Base-by-base conservation (phyloP, 2,329 filamentous ascomycete species). In the Niveomyces coronatus region DNA sequence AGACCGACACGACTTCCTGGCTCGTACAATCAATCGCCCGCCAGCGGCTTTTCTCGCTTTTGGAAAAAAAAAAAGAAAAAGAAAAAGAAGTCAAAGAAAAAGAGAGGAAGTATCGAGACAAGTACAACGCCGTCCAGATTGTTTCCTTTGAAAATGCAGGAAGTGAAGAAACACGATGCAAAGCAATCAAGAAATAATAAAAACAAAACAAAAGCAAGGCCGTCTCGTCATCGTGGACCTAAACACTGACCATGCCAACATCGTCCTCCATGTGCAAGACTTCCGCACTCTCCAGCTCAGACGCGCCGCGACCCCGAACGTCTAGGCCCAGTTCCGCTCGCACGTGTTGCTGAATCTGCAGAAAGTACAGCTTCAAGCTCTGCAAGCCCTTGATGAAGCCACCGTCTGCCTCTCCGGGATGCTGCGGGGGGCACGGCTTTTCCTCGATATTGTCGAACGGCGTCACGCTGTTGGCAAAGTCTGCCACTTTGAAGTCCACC, bases 401-500 rank as follows among this genome's bases (percentile, higher is more conserved):
- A 19, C 79, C 74, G 49, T 98, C 91, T 6, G 94, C 79, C 43
- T 85, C 80, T 24, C 81, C 65, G 0, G 85, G 85, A 53, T 93
- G 76, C 42, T 76, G 72, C 4, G 91, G 91, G 11, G 91, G 91
- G 49, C 89, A 95, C 4, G 71, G 64, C 50, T 70, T 71, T 44
- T 71, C 68, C 36, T 64, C 61, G 42, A 76, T 68, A 9, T 78
- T 61, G 51, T 94, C 87, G 47, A 91, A 82, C 4, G 85, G 84
- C 1, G 88, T 96, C 24, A 96, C 80, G 53, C 89, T 95, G 57
- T 98, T 98, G 46, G 91, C 91, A 64, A 98, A 98, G 60, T 98
- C 91, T 41, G 94, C 89, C 57, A 98, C 93, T 61, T 95, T 95
- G 63, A 98, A 79, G 57, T 94, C 85, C 53, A 94, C 88, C 47